Evolutionary conservation across 2,329 filamentous ascomycete genomes (phyloP).

Genomic region (Penicillium sp.): DNA sequence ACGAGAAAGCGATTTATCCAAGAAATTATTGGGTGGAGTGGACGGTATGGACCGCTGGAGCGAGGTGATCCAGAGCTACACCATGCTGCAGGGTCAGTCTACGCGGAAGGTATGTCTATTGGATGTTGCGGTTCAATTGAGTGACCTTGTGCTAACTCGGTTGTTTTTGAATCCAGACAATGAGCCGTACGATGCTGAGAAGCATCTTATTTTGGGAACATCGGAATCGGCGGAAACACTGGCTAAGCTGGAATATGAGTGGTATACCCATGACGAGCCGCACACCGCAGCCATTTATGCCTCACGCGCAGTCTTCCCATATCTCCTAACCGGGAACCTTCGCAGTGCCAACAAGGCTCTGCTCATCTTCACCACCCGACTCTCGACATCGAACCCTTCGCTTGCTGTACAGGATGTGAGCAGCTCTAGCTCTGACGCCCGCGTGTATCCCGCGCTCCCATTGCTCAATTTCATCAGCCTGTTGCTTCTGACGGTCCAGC

Average conservation of each 20-base stretch:
- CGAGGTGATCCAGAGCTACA: slow-evolving; percentile 93
- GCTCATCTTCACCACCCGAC: slow-evolving; percentile 71
- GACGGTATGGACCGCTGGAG: slow-evolving; percentile 82
- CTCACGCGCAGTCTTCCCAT: slow-evolving; percentile 85
- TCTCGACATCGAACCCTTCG: slow-evolving; percentile 60
- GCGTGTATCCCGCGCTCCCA: slow-evolving; percentile 88
- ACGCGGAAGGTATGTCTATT: slow-evolving; percentile 68
- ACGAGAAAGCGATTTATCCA: slow-evolving; percentile 90
- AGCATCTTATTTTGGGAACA: slow-evolving; percentile 85
- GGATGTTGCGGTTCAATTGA: background rate
- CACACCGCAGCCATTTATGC: slow-evolving; percentile 87
- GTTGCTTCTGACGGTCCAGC: slow-evolving; percentile 80
- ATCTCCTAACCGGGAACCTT: slow-evolving; percentile 86
- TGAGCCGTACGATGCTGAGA: slow-evolving; percentile 90
- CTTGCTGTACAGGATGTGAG: slow-evolving; percentile 82
- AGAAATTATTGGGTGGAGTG: slow-evolving; percentile 86
- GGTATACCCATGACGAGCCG: slow-evolving; percentile 88
- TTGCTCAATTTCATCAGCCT: slow-evolving; percentile 92
- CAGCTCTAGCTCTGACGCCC: slow-evolving; percentile 71
- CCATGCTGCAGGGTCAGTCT: slow-evolving; percentile 84
- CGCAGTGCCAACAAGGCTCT: slow-evolving; percentile 85
- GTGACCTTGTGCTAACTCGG: slow-evolving; percentile 22
- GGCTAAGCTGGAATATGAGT: slow-evolving; percentile 83
- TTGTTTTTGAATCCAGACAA: slow-evolving; percentile 63
- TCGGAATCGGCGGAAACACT: slow-evolving; percentile 83